These are phyloP conservation scores for Neurospora cerealis DNA, from an alignment of 495 filamentous ascomycete genomes.

Conservation along the genomic window DNA sequence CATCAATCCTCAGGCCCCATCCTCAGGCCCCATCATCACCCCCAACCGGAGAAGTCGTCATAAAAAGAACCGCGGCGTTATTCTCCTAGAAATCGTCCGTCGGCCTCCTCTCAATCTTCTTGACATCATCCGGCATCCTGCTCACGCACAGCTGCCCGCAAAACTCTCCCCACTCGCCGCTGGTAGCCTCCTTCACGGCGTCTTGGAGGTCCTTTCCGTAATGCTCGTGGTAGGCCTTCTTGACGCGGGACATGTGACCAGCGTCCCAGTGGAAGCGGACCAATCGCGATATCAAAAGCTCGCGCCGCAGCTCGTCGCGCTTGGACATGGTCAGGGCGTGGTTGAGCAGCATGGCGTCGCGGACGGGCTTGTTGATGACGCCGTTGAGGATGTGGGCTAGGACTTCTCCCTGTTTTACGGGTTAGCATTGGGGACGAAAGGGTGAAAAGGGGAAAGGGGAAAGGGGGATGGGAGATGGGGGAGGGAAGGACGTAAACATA, in stretches of 20 bases:
- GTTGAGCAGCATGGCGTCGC: constrained; percentile 87
- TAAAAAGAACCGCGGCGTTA: neutral
- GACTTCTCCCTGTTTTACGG: constrained; percentile 63
- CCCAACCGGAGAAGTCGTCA: neutral
- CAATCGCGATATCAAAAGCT: constrained; percentile 70
- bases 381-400: constrained; percentile 95
- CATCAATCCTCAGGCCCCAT: neutral
- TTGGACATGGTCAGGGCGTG: constrained; percentile 64
- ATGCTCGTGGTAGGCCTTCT: constrained; percentile 57
- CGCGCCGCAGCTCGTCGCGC: constrained; percentile 60
- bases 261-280: constrained; percentile 82
- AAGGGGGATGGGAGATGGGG: no score
- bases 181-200: constrained; percentile 42
- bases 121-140: constrained; percentile 43
- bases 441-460: neutral
- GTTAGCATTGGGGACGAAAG: neutral
- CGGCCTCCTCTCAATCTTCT: constrained; percentile 27
- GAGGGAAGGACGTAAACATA: no score
- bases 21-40: neutral
- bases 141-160: constrained; percentile 42
- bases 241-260: constrained; percentile 60
- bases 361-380: constrained; percentile 87
- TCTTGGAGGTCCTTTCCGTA: constrained; percentile 63
- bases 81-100: constrained; percentile 9
- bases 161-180: constrained; percentile 42